Conservation (phyloP, 2,329 filamentous ascomycete genomes). For the Clonostachys chloroleuca region DNA sequence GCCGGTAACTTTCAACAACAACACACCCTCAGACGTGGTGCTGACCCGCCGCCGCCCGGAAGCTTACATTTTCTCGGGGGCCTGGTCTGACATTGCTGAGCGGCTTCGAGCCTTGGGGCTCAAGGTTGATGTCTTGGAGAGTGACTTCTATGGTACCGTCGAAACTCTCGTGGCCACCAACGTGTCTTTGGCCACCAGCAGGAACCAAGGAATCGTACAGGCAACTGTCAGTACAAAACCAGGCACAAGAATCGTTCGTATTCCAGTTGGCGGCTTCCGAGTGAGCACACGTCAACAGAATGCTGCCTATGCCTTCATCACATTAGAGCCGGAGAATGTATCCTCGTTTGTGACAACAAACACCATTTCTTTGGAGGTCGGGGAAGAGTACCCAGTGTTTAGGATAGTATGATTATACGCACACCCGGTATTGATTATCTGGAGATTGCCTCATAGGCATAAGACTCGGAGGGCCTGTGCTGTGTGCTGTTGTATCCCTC, state of each 20-base stretch:
- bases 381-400: conserved; percentile 7
- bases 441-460: no score
- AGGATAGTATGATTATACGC: not conserved
- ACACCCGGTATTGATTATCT: no score
- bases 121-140: conserved; percentile 2
- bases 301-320: conserved; percentile 3
- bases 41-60: conserved; percentile 5
- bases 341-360: conserved; percentile 3
- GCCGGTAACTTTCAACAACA: conserved; percentile 6
- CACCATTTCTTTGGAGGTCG: conserved; percentile 1
- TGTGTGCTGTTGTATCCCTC: no score
- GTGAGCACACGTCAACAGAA: conserved; percentile 4
- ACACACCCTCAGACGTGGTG: conserved; percentile 4
- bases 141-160: conserved; percentile 3
- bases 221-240: conserved; percentile 1
- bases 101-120: conserved; percentile 4
- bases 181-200: not conserved
- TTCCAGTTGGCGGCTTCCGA: conserved; percentile 4
- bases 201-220: conserved; percentile 3
- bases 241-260: not conserved
- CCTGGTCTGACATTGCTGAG: conserved; percentile 5
- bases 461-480: no score
- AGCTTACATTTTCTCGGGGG: conserved; percentile 5
- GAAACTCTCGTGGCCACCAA: conserved; percentile 2
- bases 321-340: conserved; percentile 5